Base-by-base conservation (phyloP, 2,329 filamentous ascomycete species). In the Fusarium ramigenum region DNA sequence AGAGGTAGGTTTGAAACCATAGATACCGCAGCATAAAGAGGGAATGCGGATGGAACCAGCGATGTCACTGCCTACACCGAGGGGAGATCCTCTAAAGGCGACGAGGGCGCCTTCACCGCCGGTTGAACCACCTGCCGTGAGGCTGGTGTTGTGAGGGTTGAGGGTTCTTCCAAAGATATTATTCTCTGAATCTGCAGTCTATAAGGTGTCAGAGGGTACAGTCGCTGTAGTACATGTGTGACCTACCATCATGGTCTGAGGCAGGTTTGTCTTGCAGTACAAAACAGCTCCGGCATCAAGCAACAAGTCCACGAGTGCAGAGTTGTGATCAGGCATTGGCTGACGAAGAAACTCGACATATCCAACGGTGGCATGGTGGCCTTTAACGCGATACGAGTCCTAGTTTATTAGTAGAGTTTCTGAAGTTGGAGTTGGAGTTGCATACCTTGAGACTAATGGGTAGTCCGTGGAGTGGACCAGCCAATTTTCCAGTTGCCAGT, bases 211-310 rank as follows among this genome's bases (percentile, higher is more conserved):
- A 76, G 61, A 28, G 12, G 1, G 8, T 5, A 2, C 0, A 4
- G 1, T 1, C 4, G 3, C 2, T 4, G 0, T 18, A 0, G 4
- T 11, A 2, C 2, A 18, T 9, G 4, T 11, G 2, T 21, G 15
- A 9, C 57, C 15, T 43, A 89, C 87, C 66, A 91, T 90, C 89
- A 92, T 90, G 79, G 88, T 88, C 19, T 89, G 91, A 0, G 87
- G 85, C 11, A 88, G 80, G 67, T 85, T 88, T 9, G 87, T 88
- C 79, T 89, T 80, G 75, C 70, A 75, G 39, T 79, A 80, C 0
- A 80, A n/a, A 16, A 80, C 77, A 7, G 77, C 78, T 16, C 79
- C 79, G 1, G 73, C 72, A 8, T 76, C 74, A 3, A 79, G 57
- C 2, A 80, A 59, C 7, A 80, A 40, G 7, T 80, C 53, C 0